phyloP scores from a whole-genome alignment of 805 yeast species.

The Tetrapisispora arboricola region DNA sequence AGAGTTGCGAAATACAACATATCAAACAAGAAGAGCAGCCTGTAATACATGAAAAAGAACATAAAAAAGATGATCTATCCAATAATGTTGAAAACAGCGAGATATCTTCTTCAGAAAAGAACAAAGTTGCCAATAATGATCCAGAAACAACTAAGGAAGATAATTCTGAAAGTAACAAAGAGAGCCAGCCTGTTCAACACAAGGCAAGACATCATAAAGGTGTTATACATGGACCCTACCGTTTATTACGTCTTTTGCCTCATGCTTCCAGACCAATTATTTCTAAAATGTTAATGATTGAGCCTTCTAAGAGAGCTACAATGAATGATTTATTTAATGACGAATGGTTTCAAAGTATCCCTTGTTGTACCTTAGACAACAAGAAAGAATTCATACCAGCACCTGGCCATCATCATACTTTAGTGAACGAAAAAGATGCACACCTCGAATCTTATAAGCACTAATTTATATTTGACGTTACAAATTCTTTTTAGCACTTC shows the following conservation, averaged over 20 bases:
- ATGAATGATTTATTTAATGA: slow-evolving; percentile 56
- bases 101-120: not conserved
- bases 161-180: not conserved
- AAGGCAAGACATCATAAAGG: slow-evolving; percentile 30
- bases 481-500: not conserved
- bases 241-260: slow-evolving; percentile 70
- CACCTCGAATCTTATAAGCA: slow-evolving; percentile 35
- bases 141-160: slow-evolving; percentile 3
- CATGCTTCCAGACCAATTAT: slow-evolving; percentile 75
- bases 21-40: not conserved
- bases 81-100: not conserved
- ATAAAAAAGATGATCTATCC: not conserved
- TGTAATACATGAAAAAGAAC: not conserved
- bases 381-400: slow-evolving; percentile 34
- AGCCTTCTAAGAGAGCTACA: slow-evolving; percentile 53
- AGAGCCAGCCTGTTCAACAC: not conserved
- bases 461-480: not conserved
- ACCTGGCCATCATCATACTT: slow-evolving; percentile 42
- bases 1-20: not conserved
- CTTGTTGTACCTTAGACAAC: slow-evolving; percentile 45
- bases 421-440: slow-evolving; percentile 38
- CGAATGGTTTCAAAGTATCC: slow-evolving; percentile 59
- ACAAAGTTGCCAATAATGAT: slow-evolving; percentile 1
- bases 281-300: slow-evolving; percentile 53
- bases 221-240: slow-evolving; percentile 72